A percentile compares a stretch with the other conserved stretches of the same genome.
Conservation (phyloP, 139 green algal species). For the Coccomyxa sp. region DNA sequence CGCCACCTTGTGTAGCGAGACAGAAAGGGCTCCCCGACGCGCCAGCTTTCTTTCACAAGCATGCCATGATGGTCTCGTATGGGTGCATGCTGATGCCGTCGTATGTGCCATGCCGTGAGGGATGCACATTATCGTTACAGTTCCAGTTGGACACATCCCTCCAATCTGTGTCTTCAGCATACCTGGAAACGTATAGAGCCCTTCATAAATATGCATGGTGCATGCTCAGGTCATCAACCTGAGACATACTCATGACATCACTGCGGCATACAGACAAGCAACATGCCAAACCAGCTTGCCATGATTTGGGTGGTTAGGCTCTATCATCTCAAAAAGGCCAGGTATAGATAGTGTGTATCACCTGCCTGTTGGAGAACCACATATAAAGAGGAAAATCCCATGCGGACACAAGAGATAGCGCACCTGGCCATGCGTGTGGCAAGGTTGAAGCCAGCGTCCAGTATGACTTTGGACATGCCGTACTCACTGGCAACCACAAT, state of each 20-base stretch:
- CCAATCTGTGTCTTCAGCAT: conserved; percentile 33
- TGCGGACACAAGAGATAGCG: too few relatives aligned
- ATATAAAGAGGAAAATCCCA: too few relatives aligned
- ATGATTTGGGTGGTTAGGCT: too few relatives aligned
- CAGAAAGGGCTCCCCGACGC: conserved; percentile 66
- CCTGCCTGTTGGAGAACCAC: too few relatives aligned
- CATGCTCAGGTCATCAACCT: too few relatives aligned
- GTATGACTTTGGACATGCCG: conserved; percentile 46
- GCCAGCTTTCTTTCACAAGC: conserved; percentile 73
- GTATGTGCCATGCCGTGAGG: conserved; percentile 64
- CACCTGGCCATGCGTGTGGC: conserved; percentile 58
- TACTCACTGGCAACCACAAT: conserved; percentile 66
- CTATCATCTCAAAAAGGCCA: too few relatives aligned
- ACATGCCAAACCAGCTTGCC: too few relatives aligned
- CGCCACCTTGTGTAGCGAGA: conserved; percentile 44
- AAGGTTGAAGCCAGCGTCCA: conserved; percentile 57
- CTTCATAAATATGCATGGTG: too few relatives aligned
- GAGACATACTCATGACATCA: too few relatives aligned
- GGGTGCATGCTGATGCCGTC: conserved; percentile 69
- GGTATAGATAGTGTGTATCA: too few relatives aligned
- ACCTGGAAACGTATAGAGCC: background rate
- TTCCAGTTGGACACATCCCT: conserved; percentile 33
- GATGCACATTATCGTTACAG: conserved; percentile 76
- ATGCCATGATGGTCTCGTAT: conserved; percentile 74
- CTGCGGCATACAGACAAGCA: too few relatives aligned